phyloP scores from a whole-genome alignment of 2,329 filamentous ascomycete species.

The Cladosporium austrohemisphaericum region DNA sequence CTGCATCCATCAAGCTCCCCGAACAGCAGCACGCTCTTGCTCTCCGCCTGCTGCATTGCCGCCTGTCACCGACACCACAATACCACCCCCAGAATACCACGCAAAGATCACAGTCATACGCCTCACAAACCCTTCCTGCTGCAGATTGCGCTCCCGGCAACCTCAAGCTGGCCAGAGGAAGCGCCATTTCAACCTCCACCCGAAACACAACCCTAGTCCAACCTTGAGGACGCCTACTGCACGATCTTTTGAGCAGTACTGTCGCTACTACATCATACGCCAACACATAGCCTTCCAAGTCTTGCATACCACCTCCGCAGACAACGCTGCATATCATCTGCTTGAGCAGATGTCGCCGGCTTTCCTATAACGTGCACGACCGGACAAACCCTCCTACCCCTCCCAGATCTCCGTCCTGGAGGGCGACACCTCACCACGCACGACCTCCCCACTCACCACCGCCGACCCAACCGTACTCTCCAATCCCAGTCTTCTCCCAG shows the following conservation, averaged over 20 bases:
- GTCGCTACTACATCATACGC: neutral
- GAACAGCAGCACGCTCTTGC: too few relatives aligned
- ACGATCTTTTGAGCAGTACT: neutral
- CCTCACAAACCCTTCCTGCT: too few relatives aligned
- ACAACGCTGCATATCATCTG: neutral
- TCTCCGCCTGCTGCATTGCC: too few relatives aligned
- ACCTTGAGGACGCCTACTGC: neutral
- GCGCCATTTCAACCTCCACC: too few relatives aligned
- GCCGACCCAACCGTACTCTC: slow-evolving; percentile 29
- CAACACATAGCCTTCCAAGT: neutral
- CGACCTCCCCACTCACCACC: slow-evolving; percentile 29
- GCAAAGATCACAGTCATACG: too few relatives aligned
- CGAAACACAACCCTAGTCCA: neutral
- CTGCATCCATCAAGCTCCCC: too few relatives aligned
- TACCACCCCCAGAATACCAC: too few relatives aligned
- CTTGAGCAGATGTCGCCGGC: slow-evolving; percentile 13
- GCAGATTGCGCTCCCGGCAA: too few relatives aligned
- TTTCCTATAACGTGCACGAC: slow-evolving; percentile 8
- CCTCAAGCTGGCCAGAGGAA: too few relatives aligned
- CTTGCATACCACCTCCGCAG: neutral
- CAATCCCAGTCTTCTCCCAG: slow-evolving; percentile 22
- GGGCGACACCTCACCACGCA: slow-evolving; percentile 21
- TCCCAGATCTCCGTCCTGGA: slow-evolving; percentile 30
- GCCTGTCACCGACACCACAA: too few relatives aligned
- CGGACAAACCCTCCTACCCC: slow-evolving; percentile 17